phyloP scores from a whole-genome alignment of 768 basidiomycete species.

The Termitomyces sp. region DNA sequence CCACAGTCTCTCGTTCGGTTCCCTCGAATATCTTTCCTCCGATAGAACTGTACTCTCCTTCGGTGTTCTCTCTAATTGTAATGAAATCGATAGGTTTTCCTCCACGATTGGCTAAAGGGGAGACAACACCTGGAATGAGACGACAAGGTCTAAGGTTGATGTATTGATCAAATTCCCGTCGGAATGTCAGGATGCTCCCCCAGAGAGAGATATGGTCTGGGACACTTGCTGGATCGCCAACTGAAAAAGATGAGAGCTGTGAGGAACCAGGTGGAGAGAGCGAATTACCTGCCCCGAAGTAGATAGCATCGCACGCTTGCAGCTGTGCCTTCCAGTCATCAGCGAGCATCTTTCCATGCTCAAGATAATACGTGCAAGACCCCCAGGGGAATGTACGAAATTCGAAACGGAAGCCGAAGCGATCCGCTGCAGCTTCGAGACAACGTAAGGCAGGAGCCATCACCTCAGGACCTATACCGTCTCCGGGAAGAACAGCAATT shows the following conservation, averaged over 20 bases:
- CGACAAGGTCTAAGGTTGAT: conserved; percentile 45
- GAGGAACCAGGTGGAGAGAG: background rate
- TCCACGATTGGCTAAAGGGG: conserved; percentile 39
- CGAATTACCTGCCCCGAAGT: conserved; percentile 40
- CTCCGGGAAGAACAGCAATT: conserved; percentile 47
- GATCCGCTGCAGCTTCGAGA: conserved; percentile 36
- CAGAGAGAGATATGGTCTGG: conserved; percentile 57
- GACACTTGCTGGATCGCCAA: conserved; percentile 42
- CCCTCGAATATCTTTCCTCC: conserved; percentile 38
- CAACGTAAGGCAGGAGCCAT: conserved; percentile 43
- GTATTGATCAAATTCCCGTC: conserved; percentile 48
- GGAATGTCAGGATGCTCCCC: conserved; percentile 45
- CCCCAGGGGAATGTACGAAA: conserved; percentile 45
- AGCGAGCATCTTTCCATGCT: conserved; percentile 44
- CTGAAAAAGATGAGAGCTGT: conserved; percentile 17
- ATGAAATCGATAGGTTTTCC: conserved; percentile 44
- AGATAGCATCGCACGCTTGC: conserved; percentile 39
- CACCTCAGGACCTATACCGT: conserved; percentile 51
- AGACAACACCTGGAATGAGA: conserved; percentile 41
- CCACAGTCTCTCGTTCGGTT: conserved; percentile 34
- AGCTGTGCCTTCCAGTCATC: conserved; percentile 33
- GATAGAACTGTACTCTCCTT: conserved; percentile 52
- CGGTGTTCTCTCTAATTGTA: conserved; percentile 52
- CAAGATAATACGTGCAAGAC: conserved; percentile 39
- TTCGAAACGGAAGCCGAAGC: conserved; percentile 40